Evolutionary conservation across 1,284 basidiomycete species (phyloP).

Genomic region (Microbotryum silenes-acaulis): DNA sequence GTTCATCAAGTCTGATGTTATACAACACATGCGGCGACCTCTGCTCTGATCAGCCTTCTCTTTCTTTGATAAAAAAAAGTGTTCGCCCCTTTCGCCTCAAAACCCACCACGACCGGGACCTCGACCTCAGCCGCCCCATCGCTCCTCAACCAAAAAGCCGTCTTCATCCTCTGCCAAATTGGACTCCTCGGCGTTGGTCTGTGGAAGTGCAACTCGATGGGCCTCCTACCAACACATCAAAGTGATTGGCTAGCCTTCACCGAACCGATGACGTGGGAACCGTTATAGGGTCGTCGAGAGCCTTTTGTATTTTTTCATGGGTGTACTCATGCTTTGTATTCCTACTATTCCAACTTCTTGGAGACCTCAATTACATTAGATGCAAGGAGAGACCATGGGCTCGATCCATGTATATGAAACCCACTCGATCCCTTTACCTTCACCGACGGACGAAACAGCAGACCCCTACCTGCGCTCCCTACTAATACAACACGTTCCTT

Average conservation of each 20-base stretch:
- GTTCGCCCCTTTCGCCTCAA: conserved; percentile 28
- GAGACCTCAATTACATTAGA: no score
- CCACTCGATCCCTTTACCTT: no score
- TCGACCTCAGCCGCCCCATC: conserved; percentile 10
- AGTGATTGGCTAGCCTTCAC: conserved; percentile 34
- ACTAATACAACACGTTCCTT: no score
- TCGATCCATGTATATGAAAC: no score
- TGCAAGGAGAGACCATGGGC: no score
- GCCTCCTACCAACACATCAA: conserved; percentile 33
- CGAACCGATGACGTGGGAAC: neutral
- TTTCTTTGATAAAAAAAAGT: conserved; percentile 12
- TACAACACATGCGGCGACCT: neutral
- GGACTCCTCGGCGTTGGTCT: conserved; percentile 34
- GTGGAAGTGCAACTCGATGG: conserved; percentile 38
- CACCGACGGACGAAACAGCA: no score
- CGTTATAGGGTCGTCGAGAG: no score
- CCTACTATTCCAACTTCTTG: no score
- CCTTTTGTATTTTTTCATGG: no score
- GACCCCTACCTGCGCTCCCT: no score
- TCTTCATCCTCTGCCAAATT: conserved; percentile 35
- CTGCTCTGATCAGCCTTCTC: neutral
- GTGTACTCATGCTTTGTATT: no score
- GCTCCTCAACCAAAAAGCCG: conserved; percentile 33
- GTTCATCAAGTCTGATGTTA: neutral
- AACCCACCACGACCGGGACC: conserved; percentile 16